These are phyloP conservation scores for Dioszegia crocea DNA, from an alignment of 768 basidiomycete species.

Conservation along the genomic window DNA sequence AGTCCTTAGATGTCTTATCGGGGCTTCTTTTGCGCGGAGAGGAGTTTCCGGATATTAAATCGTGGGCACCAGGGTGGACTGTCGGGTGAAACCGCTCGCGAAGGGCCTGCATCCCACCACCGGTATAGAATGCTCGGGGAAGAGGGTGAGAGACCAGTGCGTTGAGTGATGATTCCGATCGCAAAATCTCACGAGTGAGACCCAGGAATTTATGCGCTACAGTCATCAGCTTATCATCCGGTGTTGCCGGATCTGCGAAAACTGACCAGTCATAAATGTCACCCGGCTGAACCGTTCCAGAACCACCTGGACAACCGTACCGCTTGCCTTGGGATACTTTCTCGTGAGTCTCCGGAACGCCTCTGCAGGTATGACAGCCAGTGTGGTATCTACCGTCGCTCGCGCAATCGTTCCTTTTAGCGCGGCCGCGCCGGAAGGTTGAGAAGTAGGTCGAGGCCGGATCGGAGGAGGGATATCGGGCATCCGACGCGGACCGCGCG, in stretches of 20 bases:
- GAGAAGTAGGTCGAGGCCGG: neutral
- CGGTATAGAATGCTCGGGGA: slow-evolving; percentile 83
- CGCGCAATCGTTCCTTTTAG: slow-evolving; percentile 62
- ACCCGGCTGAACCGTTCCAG: slow-evolving; percentile 93
- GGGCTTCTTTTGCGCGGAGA: slow-evolving; percentile 7
- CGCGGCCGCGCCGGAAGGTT: slow-evolving; percentile 5
- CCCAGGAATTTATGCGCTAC: slow-evolving; percentile 85
- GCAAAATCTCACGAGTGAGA: slow-evolving; percentile 86
- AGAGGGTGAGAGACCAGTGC: slow-evolving; percentile 94
- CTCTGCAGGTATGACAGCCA: slow-evolving; percentile 98
- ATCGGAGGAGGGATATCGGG: neutral
- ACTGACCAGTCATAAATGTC: slow-evolving; percentile 78
- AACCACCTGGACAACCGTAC: slow-evolving; percentile 92
- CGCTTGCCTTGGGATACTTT: slow-evolving; percentile 94
- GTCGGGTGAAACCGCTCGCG: slow-evolving; percentile 74
- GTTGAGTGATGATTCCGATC: slow-evolving; percentile 95
- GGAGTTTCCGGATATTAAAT: neutral
- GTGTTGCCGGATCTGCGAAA: neutral
- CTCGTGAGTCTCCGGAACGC: slow-evolving; percentile 90
- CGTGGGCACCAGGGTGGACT: slow-evolving; percentile 1
- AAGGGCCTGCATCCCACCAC: slow-evolving; percentile 80
- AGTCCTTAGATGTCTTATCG: slow-evolving; percentile 31
- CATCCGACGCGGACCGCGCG: neutral
- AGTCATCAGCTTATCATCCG: slow-evolving; percentile 1
- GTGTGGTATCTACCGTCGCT: slow-evolving; percentile 85